These are phyloP conservation scores for Diospyros kaki DNA, from an alignment of 148 eudicot genomes.

Conservation along the genomic window DNA sequence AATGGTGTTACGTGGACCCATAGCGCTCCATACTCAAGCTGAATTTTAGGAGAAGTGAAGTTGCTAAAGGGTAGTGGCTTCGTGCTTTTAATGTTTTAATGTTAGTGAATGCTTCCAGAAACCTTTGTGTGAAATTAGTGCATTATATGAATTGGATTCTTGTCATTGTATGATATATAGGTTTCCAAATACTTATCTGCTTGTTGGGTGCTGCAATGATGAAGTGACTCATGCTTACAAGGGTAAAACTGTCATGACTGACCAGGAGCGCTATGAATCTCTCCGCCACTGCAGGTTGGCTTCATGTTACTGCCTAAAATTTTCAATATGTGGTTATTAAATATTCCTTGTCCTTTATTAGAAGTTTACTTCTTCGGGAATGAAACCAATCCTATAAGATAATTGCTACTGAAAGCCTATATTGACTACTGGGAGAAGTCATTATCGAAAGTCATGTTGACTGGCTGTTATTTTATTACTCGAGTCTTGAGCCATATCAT, in stretches of 20 bases:
- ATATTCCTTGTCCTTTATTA: not conserved
- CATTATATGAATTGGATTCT: not conserved
- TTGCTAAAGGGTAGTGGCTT: not conserved
- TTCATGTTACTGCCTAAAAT: not conserved
- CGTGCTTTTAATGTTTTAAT: not conserved
- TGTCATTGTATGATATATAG: conserved; percentile 14
- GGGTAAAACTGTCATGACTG: conserved; percentile 79
- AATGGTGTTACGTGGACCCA: too few species aligned
- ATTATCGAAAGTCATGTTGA: not conserved
- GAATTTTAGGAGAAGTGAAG: too few species aligned
- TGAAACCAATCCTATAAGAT: not conserved
- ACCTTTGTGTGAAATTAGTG: too few species aligned
- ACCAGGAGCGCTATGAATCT: conserved; percentile 63
- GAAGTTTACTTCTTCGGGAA: not conserved
- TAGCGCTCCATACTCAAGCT: too few species aligned
- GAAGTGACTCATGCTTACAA: conserved; percentile 56
- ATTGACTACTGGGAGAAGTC: not conserved
- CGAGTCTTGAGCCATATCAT: not conserved
- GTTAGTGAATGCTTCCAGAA: not conserved
- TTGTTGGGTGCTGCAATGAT: conserved; percentile 76
- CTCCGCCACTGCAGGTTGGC: conserved; percentile 75
- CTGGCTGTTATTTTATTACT: not conserved
- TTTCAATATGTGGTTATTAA: not conserved
- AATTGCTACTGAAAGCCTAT: not conserved
- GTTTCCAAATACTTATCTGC: conserved; percentile 69